Conservation (phyloP, 108 stramenopile genomes). For the Discostella stelligeroides region DNA sequence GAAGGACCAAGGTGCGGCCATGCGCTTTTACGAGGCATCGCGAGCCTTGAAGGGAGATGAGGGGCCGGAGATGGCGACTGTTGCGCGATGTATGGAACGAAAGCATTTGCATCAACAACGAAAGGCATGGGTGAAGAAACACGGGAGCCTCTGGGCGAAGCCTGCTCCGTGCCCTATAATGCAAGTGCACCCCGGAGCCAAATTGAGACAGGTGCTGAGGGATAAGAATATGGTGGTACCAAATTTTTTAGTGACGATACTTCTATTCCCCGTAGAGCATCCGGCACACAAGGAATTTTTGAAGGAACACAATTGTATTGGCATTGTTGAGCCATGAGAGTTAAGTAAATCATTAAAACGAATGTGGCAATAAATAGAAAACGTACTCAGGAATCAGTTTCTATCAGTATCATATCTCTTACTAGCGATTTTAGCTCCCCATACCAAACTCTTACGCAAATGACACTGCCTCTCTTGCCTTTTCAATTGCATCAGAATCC, state of each 20-base stretch:
- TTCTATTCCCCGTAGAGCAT: conserved; percentile 82
- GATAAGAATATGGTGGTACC: conserved; percentile 79
- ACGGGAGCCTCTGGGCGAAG: conserved; percentile 75
- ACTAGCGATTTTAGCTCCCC: neutral
- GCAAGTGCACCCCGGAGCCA: conserved; percentile 83
- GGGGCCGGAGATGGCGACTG: conserved; percentile 80
- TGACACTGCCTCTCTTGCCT: conserved; percentile 64
- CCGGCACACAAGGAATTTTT: conserved; percentile 82
- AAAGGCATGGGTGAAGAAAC: conserved; percentile 82
- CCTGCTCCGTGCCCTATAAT: conserved; percentile 74
- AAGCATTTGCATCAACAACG: conserved; percentile 80
- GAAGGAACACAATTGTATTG: conserved; percentile 82
- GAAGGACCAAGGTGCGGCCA: conserved; percentile 67
- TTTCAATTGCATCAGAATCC: conserved; percentile 62
- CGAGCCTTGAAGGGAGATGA: conserved; percentile 89
- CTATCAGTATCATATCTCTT: neutral
- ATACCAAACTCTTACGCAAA: conserved; percentile 53
- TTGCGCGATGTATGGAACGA: conserved; percentile 74
- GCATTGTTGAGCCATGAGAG: conserved; percentile 60
- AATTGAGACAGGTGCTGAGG: conserved; percentile 59
- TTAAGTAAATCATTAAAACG: neutral
- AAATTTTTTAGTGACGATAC: conserved; percentile 82
- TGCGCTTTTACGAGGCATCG: conserved; percentile 87
- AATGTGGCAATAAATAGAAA: neutral
- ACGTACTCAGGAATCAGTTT: neutral